Conservation (phyloP, 2,329 filamentous ascomycete genomes). For the Nemania abortiva region DNA sequence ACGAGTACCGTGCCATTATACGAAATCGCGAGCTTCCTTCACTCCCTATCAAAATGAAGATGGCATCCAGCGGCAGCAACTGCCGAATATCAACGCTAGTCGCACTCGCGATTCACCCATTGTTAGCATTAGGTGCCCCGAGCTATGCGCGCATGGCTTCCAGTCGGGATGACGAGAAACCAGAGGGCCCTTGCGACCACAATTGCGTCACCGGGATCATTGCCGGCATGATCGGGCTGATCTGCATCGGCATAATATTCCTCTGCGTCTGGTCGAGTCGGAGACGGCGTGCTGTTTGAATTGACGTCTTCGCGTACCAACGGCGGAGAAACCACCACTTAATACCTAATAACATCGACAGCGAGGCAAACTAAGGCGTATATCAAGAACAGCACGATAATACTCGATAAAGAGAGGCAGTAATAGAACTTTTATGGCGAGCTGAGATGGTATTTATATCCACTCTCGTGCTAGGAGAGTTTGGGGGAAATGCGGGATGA, state of each 20-base stretch:
- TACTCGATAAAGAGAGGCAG: background rate
- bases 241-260: constrained; percentile 15
- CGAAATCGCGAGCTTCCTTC: background rate
- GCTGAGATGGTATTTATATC: background rate
- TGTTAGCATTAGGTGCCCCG: background rate
- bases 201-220: constrained; percentile 22
- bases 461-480: background rate
- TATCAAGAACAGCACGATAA: background rate
- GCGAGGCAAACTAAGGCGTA: background rate
- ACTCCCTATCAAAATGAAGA: background rate
- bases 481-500: constrained; percentile 14
- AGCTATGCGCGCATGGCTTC: background rate
- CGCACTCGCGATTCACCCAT: background rate
- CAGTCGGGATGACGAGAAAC: background rate
- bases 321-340: too few species aligned
- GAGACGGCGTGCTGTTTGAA: background rate
- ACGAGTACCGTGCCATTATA: background rate
- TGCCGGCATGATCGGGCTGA: constrained; percentile 4
- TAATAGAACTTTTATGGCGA: background rate
- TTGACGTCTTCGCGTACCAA: background rate
- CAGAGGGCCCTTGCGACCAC: background rate
- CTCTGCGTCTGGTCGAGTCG: constrained; percentile 14
- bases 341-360: background rate
- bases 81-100: background rate
- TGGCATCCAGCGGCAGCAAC: background rate